Evolutionary conservation across 352 stramenopile genomes (phyloP), one percentile per base, ranked within the genome.

Genomic region (Blastocystis sp.): DNA sequence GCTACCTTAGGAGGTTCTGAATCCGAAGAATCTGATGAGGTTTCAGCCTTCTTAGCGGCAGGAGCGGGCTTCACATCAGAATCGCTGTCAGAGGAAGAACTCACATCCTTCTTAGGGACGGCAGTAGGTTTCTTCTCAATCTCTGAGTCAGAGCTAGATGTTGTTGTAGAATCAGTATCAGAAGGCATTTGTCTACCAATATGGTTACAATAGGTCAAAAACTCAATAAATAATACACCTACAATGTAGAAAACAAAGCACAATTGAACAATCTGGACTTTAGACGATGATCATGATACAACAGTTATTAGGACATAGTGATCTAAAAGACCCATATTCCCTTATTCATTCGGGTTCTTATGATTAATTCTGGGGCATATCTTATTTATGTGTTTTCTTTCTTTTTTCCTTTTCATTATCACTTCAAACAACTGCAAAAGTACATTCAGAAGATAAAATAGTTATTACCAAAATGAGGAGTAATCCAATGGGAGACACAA

Each of bases 1-100:
- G 44, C 64, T 17, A 44, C 44, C 64, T 73, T 44, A 27, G 48
- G 30, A 30, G 53, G 37, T 24, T 42, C 53, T 7, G 33, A 37
- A n/a, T 35, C 33, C 27, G 56, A 40, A 13, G 56, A 75, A 75
- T 48, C 37, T 9, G 60, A 79, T 35, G 78, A 89, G 19, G 78
- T 66, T 40, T 89, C 78, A 0, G 24, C 78, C 78, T 89, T 89
- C 59, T 89, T 89, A 24, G 78, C 22, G 33, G 53, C 24, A 78
- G 66, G 37, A 27, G 24, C 73, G 13, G 73, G 54, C 73, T 81
- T 64, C 70, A 42, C 51, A 27, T 78, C 66, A 19, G 66, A 78
- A 78, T 78, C 66, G 27, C 30, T 60, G 75, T 73, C 59, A 35
- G 56, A 68, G 19, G 56, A 75, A 58, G 78, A 77, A 78, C 33